Conservation (phyloP, 495 filamentous ascomycete species). For the Trichoderma parareesei region DNA sequence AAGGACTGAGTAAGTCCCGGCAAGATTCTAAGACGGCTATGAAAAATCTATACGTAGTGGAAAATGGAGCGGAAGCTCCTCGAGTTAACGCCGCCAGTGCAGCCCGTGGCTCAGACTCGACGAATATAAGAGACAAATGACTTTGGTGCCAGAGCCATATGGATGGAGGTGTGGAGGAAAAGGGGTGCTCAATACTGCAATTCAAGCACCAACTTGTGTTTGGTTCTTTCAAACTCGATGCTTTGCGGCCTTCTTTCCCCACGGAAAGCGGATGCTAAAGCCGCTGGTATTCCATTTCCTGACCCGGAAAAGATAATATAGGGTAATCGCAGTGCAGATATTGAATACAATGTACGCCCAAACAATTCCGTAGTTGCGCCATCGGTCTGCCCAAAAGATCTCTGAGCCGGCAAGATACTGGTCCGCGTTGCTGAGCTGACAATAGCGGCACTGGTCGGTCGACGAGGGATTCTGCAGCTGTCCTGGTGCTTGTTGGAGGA, state of each 20-base stretch:
- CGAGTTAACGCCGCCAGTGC: not conserved
- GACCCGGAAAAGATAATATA: conserved; percentile 48
- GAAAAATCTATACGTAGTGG: not conserved
- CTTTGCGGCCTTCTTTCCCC: conserved; percentile 1
- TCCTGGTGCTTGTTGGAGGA: conserved; percentile 23
- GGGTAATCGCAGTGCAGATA: conserved; percentile 37
- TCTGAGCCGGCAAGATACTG: conserved; percentile 37
- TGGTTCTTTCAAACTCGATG: not conserved
- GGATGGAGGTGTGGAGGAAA: not conserved
- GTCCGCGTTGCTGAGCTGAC: conserved; percentile 38
- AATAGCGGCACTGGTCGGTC: conserved; percentile 37
- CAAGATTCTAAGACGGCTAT: not conserved
- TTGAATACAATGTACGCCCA: conserved; percentile 49
- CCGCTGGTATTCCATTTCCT: not conserved
- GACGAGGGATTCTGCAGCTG: conserved; percentile 38
- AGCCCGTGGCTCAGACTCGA: not conserved
- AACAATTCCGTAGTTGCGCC: conserved; percentile 47
- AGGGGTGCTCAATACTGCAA: not conserved
- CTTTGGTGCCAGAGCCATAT: not conserved
- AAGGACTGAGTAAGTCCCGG: too few species aligned
- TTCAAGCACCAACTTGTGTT: not conserved
- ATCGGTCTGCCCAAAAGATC: conserved; percentile 40
- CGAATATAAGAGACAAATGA: not conserved
- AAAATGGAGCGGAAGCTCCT: not conserved
- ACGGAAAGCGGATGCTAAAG: not conserved